Conservation (phyloP, 345 rosid genomes). For the Hibiscus tridactylites region DNA sequence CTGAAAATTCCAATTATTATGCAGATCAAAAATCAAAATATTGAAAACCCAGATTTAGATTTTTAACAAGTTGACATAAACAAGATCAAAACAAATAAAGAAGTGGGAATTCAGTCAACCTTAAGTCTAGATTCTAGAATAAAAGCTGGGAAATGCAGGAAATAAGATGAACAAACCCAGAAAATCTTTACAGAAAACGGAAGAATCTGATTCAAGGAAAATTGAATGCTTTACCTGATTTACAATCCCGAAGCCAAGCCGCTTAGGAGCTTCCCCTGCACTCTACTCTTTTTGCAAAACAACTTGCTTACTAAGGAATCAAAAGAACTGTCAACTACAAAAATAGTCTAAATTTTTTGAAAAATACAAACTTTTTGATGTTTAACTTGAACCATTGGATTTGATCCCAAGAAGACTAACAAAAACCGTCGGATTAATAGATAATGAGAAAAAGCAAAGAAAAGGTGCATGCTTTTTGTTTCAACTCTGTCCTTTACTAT, state of each 20-base stretch:
- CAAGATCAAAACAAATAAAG: background rate
- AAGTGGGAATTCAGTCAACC: background rate
- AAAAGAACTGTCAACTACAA: background rate
- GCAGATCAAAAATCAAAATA: background rate
- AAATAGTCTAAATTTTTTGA: background rate
- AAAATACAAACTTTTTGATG: background rate
- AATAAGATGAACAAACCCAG: background rate
- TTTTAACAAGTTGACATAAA: background rate
- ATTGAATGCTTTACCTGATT: background rate
- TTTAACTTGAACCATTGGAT: slow-evolving; percentile 1
- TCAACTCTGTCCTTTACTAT: background rate
- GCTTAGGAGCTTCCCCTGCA: background rate
- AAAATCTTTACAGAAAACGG: background rate
- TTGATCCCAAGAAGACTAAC: background rate
- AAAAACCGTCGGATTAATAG: background rate
- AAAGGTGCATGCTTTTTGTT: background rate
- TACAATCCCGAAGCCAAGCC: background rate
- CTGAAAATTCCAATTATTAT: background rate
- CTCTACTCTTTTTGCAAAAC: background rate
- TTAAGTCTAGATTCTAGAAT: background rate
- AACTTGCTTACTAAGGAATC: background rate
- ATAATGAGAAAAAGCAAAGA: background rate
- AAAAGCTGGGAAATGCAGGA: background rate
- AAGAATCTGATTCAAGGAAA: background rate
- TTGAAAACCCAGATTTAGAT: background rate